phyloP scores from a whole-genome alignment of 305 asterid genomes.

The Fraxinus dipetala region DNA sequence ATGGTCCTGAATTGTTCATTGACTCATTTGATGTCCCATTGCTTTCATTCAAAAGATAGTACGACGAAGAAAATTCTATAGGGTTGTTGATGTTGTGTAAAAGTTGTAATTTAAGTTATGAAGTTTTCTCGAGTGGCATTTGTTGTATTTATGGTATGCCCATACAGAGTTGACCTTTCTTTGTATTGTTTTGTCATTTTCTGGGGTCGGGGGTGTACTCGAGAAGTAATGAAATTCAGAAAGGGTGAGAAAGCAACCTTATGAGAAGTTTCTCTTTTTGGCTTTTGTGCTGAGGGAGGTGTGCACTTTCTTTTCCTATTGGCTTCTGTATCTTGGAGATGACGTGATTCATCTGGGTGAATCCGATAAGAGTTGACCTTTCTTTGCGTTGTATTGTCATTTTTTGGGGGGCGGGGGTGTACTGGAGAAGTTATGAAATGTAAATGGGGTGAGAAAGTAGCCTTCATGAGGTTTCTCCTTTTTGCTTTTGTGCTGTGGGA shows the following conservation, averaged over 20 bases:
- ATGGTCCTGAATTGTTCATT: background rate
- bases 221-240: background rate
- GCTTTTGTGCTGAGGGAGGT: background rate
- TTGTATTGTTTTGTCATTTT: background rate
- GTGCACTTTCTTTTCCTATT: background rate
- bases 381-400: background rate
- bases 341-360: background rate
- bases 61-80: background rate
- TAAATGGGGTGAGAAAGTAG: background rate
- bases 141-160: background rate
- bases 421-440: background rate
- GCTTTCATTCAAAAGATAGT: background rate
- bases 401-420: background rate
- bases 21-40: background rate
- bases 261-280: background rate
- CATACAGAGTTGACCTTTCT: background rate
- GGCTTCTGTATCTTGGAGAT: background rate
- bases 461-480: background rate
- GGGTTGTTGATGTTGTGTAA: background rate
- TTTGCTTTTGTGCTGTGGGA: background rate
- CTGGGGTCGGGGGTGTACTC: background rate
- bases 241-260: background rate
- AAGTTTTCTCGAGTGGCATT: background rate
- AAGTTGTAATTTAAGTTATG: background rate
- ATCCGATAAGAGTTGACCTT: background rate